Percentiles rank a stretch among this genome's conserved stretches.
phyloP scores from a whole-genome alignment of 2,329 filamentous ascomycete genomes.

The Colletotrichum incanum region DNA sequence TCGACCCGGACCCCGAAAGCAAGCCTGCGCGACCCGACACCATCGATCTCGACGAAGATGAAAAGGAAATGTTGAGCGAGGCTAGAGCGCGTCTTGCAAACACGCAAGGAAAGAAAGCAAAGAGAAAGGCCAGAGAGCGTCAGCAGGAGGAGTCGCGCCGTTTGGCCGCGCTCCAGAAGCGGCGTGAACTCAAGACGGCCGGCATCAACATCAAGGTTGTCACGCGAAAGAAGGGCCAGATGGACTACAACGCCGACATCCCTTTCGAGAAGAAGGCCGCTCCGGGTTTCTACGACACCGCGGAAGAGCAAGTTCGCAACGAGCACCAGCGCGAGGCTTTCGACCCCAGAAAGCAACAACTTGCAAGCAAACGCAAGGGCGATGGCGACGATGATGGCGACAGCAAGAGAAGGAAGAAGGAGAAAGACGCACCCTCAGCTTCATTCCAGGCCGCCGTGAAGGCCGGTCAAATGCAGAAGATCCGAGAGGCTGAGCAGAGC shows the following conservation, averaged over 20 bases:
- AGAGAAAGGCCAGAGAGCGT: constrained; percentile 94
- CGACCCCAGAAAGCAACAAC: constrained; percentile 92
- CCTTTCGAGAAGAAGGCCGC: constrained; percentile 95
- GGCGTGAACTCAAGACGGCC: constrained; percentile 95
- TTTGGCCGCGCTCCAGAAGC: constrained; percentile 92
- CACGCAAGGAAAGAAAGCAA: constrained; percentile 98
- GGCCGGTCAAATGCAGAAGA: constrained; percentile 93
- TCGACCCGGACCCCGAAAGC: constrained; percentile 97
- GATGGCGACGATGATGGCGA: constrained; percentile 87
- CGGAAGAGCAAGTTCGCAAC: constrained; percentile 84
- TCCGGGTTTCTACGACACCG: constrained; percentile 93
- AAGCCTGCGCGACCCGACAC: constrained; percentile 97
- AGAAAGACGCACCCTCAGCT: constrained; percentile 84
- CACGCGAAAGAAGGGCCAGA: constrained; percentile 93
- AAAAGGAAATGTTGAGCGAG: constrained; percentile 99
- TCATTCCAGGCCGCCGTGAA: constrained; percentile 91
- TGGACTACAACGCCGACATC: constrained; percentile 99
- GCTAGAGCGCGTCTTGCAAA: constrained; percentile 96
- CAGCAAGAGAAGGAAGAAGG: constrained; percentile 87
- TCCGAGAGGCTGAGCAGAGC: constrained; percentile 96
- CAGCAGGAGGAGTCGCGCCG: constrained; percentile 95
- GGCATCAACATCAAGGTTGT: constrained; percentile 98
- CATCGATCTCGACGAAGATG: constrained; percentile 97
- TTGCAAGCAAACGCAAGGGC: constrained; percentile 93
- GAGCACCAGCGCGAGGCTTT: constrained; percentile 88